Conservation (phyloP, 768 basidiomycete species). For the Phallus indusiatus region DNA sequence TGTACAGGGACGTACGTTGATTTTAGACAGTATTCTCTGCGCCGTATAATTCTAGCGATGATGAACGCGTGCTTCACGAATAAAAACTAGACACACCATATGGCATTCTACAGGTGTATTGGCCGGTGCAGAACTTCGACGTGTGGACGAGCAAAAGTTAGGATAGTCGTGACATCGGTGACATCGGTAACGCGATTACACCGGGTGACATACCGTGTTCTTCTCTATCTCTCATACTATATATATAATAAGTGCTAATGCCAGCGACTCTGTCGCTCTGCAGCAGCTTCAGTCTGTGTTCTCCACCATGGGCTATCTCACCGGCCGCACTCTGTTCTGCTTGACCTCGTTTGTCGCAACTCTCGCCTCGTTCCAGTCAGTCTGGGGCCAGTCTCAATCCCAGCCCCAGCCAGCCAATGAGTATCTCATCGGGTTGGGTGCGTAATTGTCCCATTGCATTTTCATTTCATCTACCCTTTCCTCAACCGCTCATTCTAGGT, state of each 20-base stretch:
- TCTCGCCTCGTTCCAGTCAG: conserved; percentile 9
- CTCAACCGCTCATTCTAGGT: conserved; percentile 26
- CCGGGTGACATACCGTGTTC: too few relatives aligned
- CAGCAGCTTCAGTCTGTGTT: background rate
- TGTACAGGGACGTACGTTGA: too few relatives aligned
- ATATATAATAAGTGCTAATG: too few relatives aligned
- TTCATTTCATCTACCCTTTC: background rate
- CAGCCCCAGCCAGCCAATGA: conserved; percentile 28
- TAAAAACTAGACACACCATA: conserved; percentile 37
- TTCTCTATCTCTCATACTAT: too few relatives aligned
- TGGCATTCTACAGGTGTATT: conserved; percentile 40
- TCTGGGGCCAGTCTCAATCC: conserved; percentile 23
- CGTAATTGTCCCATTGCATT: conserved; percentile 18
- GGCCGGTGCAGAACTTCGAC: conserved; percentile 45
- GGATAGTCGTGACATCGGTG: too few relatives aligned
- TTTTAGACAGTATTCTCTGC: conserved; percentile 41
- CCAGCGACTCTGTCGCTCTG: background rate
- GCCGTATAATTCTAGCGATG: conserved; percentile 28
- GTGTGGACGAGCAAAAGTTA: conserved; percentile 41
- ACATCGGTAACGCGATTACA: too few relatives aligned
- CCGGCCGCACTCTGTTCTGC: conserved; percentile 13
- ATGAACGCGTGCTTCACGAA: conserved; percentile 29
- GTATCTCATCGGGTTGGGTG: conserved; percentile 54
- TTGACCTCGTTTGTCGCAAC: conserved; percentile 13
- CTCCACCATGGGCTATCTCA: conserved; percentile 4